phyloP scores from a whole-genome alignment of 108 stramenopile genomes.

The Pseudonitzschia delicatissima region DNA sequence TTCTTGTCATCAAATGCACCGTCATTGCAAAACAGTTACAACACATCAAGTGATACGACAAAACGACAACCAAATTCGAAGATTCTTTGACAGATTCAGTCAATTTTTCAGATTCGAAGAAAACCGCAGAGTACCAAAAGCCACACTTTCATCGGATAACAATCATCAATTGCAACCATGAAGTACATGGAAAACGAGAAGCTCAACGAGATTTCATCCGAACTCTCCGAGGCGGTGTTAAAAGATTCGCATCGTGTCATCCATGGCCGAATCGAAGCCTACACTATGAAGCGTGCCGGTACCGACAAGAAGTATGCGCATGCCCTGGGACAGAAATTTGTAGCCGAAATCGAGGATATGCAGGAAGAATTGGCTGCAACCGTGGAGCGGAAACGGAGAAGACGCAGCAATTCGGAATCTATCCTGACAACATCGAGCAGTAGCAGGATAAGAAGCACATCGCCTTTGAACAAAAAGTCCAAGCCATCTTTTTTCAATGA shows the following conservation, averaged over 20 bases:
- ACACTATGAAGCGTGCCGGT: conserved; percentile 80
- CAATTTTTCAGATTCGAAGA: not conserved
- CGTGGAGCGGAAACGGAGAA: conserved; percentile 17
- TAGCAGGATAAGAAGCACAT: not conserved
- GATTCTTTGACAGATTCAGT: not conserved
- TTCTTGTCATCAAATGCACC: not conserved
- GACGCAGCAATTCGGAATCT: conserved; percentile 18
- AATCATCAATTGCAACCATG: conserved; percentile 36
- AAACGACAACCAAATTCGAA: not conserved
- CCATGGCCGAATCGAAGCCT: conserved; percentile 84
- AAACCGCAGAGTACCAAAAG: not conserved
- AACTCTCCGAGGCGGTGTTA: conserved; percentile 60
- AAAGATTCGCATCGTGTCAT: conserved; percentile 58
- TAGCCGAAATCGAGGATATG: conserved; percentile 58
- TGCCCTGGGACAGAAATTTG: conserved; percentile 70
- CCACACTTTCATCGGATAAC: not conserved
- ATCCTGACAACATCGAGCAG: not conserved
- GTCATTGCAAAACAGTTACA: not conserved
- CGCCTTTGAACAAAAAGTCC: conserved; percentile 1
- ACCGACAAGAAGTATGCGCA: conserved; percentile 82
- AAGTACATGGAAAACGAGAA: conserved; percentile 80
- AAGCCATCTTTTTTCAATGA: not conserved
- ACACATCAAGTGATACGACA: not conserved
- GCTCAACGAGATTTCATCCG: conserved; percentile 65
- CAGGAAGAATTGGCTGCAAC: conserved; percentile 39